These are phyloP conservation scores for Lepidium africanum DNA, from an alignment of 345 rosid genomes.

Conservation along the genomic window DNA sequence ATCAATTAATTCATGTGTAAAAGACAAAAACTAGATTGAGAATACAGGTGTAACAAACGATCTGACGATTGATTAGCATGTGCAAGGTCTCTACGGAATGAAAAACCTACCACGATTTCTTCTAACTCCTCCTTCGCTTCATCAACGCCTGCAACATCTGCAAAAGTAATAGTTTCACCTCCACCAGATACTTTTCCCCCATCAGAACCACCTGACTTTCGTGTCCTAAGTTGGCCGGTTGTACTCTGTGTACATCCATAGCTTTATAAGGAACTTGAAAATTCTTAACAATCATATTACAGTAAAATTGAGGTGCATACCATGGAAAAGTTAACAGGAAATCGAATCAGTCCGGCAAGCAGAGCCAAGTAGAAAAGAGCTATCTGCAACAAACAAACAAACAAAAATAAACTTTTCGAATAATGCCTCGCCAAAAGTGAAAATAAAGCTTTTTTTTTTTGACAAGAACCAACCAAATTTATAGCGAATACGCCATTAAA, in stretches of 20 bases:
- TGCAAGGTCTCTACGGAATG: not conserved
- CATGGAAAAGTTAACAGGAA: slow-evolving; percentile 82
- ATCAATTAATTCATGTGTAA: slow-evolving; percentile 20
- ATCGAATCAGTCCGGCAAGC: slow-evolving; percentile 75
- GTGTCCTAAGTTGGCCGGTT: slow-evolving; percentile 71
- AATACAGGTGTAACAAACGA: slow-evolving; percentile 3
- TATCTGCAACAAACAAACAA: slow-evolving; percentile 45
- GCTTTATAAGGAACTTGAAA: not conserved
- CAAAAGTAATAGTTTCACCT: slow-evolving; percentile 76
- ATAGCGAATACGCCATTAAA: not conserved
- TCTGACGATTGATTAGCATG: not conserved
- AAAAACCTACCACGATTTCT: slow-evolving; percentile 80
- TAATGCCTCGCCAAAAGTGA: not conserved
- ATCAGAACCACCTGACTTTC: slow-evolving; percentile 60
- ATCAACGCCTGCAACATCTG: slow-evolving; percentile 97
- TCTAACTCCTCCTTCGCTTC: slow-evolving; percentile 99
- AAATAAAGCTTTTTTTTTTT: not conserved
- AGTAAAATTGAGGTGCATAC: slow-evolving; percentile 27
- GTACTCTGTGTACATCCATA: slow-evolving; percentile 42
- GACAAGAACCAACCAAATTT: too few species aligned
- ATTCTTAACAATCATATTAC: not conserved
- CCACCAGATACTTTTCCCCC: slow-evolving; percentile 58
- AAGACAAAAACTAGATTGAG: slow-evolving; percentile 22
- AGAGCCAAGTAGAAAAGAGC: slow-evolving; percentile 72
- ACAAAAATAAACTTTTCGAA: not conserved